A percentile compares a stretch with the other conserved stretches of the same genome.
Conservation (phyloP, 352 stramenopile species). For the Phytopythium aichiense region DNA sequence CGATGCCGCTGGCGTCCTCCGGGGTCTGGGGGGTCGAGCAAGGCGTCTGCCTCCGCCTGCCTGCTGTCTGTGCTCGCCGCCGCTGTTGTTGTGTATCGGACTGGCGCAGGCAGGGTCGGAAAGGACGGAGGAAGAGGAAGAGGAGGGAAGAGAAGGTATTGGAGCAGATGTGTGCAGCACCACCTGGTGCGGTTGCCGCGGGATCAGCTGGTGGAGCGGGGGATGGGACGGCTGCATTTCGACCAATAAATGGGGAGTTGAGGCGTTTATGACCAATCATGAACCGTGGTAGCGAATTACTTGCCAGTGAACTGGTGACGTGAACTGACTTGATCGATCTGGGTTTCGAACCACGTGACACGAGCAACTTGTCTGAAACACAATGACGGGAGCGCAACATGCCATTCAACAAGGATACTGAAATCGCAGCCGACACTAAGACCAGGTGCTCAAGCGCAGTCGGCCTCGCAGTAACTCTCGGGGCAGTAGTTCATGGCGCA, state of each 20-base stretch:
- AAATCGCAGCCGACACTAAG: too few species aligned
- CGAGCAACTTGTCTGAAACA: background rate
- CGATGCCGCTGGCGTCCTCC: background rate
- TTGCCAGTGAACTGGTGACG: background rate
- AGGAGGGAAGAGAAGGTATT: too few species aligned
- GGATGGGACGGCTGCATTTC: background rate
- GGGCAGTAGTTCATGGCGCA: slow-evolving; percentile 21
- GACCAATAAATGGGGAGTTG: background rate
- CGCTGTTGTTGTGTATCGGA: background rate
- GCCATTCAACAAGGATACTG: background rate
- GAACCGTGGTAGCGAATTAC: background rate
- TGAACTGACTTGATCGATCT: background rate
- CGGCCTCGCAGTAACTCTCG: slow-evolving; percentile 19
- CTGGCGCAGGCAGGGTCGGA: background rate
- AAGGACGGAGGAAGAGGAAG: background rate
- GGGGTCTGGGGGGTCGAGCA: background rate
- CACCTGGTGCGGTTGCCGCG: background rate
- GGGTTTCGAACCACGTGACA: background rate
- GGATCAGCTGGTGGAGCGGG: background rate
- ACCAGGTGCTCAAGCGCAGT: slow-evolving; percentile 4
- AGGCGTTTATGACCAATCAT: background rate
- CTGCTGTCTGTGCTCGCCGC: background rate
- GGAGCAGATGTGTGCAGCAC: slow-evolving; percentile 1
- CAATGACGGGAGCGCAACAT: background rate
- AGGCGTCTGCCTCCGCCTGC: background rate